These are phyloP conservation scores for Bathelium albidoporum DNA, from an alignment of 495 filamentous ascomycete genomes.

Conservation along the genomic window DNA sequence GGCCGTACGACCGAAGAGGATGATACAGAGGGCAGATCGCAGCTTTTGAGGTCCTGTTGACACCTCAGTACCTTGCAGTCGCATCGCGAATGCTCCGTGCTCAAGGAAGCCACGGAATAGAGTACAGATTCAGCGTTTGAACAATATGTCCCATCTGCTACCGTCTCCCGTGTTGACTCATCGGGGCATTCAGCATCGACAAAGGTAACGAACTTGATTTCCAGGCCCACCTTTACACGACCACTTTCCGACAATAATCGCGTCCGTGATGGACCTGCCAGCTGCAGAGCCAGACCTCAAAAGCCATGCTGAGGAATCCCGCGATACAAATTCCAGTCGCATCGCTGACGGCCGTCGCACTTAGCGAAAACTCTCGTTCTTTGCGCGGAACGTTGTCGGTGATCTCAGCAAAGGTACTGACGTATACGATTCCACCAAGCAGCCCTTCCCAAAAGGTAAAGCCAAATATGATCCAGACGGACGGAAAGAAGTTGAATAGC, in stretches of 20 bases:
- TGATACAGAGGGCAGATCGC: too few species aligned
- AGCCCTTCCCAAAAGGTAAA: slow-evolving; percentile 95
- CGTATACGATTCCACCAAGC: slow-evolving; percentile 82
- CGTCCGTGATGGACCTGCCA: slow-evolving; percentile 71
- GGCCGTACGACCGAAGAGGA: too few species aligned
- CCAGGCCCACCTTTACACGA: neutral
- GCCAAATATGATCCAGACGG: slow-evolving; percentile 67
- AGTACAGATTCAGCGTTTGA: too few species aligned
- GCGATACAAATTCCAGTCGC: slow-evolving; percentile 84
- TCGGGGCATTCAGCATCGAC: too few species aligned
- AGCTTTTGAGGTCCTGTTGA: too few species aligned
- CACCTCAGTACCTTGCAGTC: too few species aligned
- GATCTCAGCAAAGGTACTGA: slow-evolving; percentile 92
- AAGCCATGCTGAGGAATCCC: slow-evolving; percentile 70
- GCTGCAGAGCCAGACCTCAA: slow-evolving; percentile 72
- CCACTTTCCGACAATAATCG: slow-evolving; percentile 53
- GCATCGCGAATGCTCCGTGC: too few species aligned
- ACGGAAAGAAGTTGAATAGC: slow-evolving; percentile 67
- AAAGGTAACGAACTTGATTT: neutral
- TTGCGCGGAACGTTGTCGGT: slow-evolving; percentile 61
- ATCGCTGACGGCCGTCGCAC: slow-evolving; percentile 86
- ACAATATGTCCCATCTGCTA: too few species aligned
- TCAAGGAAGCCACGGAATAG: too few species aligned
- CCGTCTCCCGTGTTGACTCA: too few species aligned
- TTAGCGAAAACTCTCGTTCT: slow-evolving; percentile 83